Base-by-base conservation (phyloP, 1,284 basidiomycete species). In the Puccinia polysora region DNA sequence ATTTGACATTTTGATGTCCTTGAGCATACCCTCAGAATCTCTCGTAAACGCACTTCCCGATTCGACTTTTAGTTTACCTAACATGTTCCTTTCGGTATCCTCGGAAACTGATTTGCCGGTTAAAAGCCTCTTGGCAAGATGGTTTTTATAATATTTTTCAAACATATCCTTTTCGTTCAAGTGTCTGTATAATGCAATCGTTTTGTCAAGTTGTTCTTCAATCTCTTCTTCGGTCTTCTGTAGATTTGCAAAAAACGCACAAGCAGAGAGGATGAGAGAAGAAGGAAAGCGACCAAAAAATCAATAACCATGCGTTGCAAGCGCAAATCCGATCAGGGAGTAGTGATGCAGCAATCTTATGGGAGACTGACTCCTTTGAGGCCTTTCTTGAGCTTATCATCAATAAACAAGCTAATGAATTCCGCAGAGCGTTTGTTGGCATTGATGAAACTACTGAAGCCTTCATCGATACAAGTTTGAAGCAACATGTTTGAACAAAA, bases 11-110 rank as follows among this genome's bases (percentile, higher is more conserved):
- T 88, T 91, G 87, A 99, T 95, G 79, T 99, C 96, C 77, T 94
- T 87, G 84, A 99, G 95, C 96, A 99, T 99, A 68, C 96, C 95
- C 80, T 98, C 95, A 76, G 98, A 83, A 80, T 96, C 96, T 81
- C 97, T 92, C 0, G 96, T 97, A 79, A 97, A 99, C 78, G 95
- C 91, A 78, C 90, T 90, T 7, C 96, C 96, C 77, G 90, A 91
- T 81, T 98, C 94, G 47, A 97, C 85, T 82, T 98, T 98, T 79
- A 99, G 87, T 82, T 97, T 98, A 63, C 92, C 89, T 14, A 99
- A 86, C 95, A 99, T 97, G 72, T 90, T 91, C 64, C 91, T 88
- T 80, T 99, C 96, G 1, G 96, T 95, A 80, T 99, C 96, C 78
- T 98, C 96, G 0, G 91, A 95, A 1, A 94, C 88, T 34, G 91